Base-by-base conservation (phyloP, 1,284 basidiomycete species). In the Cryptococcus deneoformans region DNA sequence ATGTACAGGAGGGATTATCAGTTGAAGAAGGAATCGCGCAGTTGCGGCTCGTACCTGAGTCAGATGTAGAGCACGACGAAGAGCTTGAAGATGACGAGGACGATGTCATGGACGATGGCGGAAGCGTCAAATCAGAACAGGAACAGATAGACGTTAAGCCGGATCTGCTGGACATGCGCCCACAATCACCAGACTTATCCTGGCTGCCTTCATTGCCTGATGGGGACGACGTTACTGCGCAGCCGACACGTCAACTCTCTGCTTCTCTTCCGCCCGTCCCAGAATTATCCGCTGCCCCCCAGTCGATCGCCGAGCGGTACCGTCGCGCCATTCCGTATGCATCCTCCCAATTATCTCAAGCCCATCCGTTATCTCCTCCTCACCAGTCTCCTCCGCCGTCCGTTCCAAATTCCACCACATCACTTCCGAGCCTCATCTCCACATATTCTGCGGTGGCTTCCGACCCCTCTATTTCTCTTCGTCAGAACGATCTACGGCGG, bases 161-260 rank as follows among this genome's bases (percentile, higher is more conserved):
- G 3, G 64, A 61, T 36, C 45, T 42, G 14, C 55, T 56, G 8
- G 16, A 38, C 44, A 47, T 58, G 4, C 60, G 64, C 6, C 37
- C 53, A 46, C 9, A 39, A 8, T 67, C 68, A 5, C 64, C 64
- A 36, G 64, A 66, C 55, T 54, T 60, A 2, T 64, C 70, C 1
- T 75, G 72, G 72, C 59, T 75, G 4, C 72, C 72, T 5, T 71
- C 71, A 2, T 48, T 72, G 54, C 71, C 72, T 7, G n/a, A 29
- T 42, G 53, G 51, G 11, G 38, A 49, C 34, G 24, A 6, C 34
- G 46, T 29, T n/a, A 35, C 53, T 6, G 11, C 50, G 1, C 36
- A 50, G 11, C 12, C 50, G 0, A 20, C 58, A 24, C 38, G 34
- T 5, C 34, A 29, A 46, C 20, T 53, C 14, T 53, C 46, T 12